Evolutionary conservation across 225 moss, liverwort and hornwort species (phyloP), one percentile per base, ranked within the genome.

Genomic region (Asterella californica): DNA sequence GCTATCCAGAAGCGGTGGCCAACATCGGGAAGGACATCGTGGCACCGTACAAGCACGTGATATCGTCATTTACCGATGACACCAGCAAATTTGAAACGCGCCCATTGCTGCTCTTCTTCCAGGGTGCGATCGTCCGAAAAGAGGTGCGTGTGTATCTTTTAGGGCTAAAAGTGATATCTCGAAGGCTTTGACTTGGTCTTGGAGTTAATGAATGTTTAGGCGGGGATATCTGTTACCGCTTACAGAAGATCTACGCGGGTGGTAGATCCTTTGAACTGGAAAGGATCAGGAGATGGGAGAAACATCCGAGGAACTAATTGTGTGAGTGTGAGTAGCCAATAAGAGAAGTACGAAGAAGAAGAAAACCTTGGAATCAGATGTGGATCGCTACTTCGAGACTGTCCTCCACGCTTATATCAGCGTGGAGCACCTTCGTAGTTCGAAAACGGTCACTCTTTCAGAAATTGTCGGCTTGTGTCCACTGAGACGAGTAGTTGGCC

Each of bases 21-120:
- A 84, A 88, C 47, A 36, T 88, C 70, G n/a, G 27, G 29, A 91
- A 87, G 72, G 90, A 90, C 55, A 83, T 90, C 11, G 89, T 90
- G 6, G 90, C 90, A 65, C 90, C 90, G 0, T 90, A 90, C 81
- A 89, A 89, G 86, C 90, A 90, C 48, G 79, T 90, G 29, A 84
- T 90, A 2, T 72, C 83, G 8, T 32, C 73, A 4, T 81, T 83
- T 53, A 70, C 60, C 1, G 62, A 62, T 4, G 89, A 84, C 66
- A 15, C 6, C 1, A 81, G 80, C 30, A 62, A 87, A 12, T 91
- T 84, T 62, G 37, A 80, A 7, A 79, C 69, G 15, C 87, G 91
- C 64, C 52, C 74, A 79, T 85, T 82, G 65, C 88, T 90, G 48
- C 86, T 91, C n/a, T 91, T 83, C 76, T 91, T 90, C 84, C 91